Conservation (phyloP, 371 early-diverging fungal genomes). For the Blakeslea trispora region DNA sequence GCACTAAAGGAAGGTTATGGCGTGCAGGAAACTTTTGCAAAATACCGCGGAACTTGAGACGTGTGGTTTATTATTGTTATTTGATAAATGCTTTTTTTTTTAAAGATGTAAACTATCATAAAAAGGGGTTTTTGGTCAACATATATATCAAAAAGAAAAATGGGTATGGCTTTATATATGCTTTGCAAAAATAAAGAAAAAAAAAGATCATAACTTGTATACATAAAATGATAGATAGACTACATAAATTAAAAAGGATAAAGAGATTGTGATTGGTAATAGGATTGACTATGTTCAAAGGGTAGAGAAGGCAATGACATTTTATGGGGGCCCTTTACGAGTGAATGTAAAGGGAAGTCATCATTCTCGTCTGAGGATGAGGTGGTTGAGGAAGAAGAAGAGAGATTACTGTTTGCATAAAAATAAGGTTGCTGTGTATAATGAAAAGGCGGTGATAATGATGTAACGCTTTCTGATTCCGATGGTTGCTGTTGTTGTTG, state of each 20-base stretch:
- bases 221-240: not conserved
- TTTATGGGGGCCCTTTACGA: slow-evolving; percentile 3
- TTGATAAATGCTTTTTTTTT: slow-evolving; percentile 4
- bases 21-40: slow-evolving; percentile 69
- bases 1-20: slow-evolving; percentile 63
- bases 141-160: slow-evolving; percentile 2
- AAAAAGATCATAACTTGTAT: not conserved
- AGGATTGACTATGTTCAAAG: not conserved
- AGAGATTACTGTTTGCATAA: not conserved
- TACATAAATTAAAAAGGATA: not conserved
- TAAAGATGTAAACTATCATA: not conserved
- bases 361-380: slow-evolving; percentile 1
- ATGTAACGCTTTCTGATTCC: slow-evolving; percentile 8
- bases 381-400: not conserved
- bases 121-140: not conserved
- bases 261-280: not conserved
- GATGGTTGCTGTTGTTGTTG: slow-evolving; percentile 1
- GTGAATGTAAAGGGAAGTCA: slow-evolving; percentile 2
- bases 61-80: not conserved
- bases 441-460: slow-evolving; percentile 2
- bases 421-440: slow-evolving; percentile 1
- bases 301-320: slow-evolving; percentile 5
- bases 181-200: not conserved
- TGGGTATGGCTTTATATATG: not conserved
- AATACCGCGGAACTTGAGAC: slow-evolving; percentile 45